Evolutionary conservation across 768 basidiomycete species (phyloP).

Genomic region (Kwoniella pini): DNA sequence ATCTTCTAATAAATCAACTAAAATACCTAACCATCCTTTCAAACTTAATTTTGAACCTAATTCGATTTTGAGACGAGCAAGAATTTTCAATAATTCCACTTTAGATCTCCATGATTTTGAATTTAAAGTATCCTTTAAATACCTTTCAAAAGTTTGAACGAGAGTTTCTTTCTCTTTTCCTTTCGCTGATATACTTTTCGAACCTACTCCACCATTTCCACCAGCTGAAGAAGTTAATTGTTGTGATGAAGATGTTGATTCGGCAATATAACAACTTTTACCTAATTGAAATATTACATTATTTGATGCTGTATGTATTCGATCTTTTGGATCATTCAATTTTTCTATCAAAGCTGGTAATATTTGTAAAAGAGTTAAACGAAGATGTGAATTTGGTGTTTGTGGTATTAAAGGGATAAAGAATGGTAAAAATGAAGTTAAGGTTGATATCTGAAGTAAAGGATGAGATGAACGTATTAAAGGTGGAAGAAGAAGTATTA

Average conservation of each 20-base stretch:
- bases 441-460: conserved; percentile 29
- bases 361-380: conserved; percentile 30
- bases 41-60: conserved; percentile 30
- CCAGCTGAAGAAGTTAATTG: not conserved
- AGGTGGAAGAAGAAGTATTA: conserved; percentile 37
- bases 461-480: conserved; percentile 33
- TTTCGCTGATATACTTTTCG: conserved; percentile 18
- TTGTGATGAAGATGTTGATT: conserved; percentile 9
- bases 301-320: conserved; percentile 38
- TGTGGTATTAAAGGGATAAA: conserved; percentile 38
- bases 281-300: conserved; percentile 35
- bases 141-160: conserved; percentile 40
- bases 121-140: conserved; percentile 34
- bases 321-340: conserved; percentile 51
- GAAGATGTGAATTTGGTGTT: conserved; percentile 30
- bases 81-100: conserved; percentile 45
- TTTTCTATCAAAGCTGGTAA: conserved; percentile 48
- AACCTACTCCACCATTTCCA: not conserved
- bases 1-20: conserved; percentile 87
- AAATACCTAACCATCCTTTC: conserved; percentile 68
- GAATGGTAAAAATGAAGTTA: conserved; percentile 44
- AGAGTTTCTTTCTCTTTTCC: conserved; percentile 49
- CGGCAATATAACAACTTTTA: conserved; percentile 36
- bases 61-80: conserved; percentile 32
- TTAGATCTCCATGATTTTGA: conserved; percentile 46